These are phyloP conservation scores for Euphorbia neoarborescens DNA, from an alignment of 441 rosid genomes.

Conservation along the genomic window DNA sequence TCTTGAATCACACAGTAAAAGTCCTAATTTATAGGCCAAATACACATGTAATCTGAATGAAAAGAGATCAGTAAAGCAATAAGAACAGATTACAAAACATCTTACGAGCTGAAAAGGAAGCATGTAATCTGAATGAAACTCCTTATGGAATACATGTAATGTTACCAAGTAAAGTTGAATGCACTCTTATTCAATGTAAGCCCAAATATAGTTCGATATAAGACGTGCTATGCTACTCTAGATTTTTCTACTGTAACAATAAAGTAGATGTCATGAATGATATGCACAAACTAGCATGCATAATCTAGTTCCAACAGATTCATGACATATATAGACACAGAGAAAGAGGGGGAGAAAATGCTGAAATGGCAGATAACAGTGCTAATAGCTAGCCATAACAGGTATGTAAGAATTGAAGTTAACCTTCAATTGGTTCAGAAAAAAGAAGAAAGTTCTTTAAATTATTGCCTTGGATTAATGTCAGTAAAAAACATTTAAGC, in stretches of 20 bases:
- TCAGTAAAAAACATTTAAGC: background rate
- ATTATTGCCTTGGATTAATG: background rate
- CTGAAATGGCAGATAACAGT: too few species aligned
- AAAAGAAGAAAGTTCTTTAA: background rate
- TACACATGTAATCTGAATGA: slow-evolving; percentile 62
- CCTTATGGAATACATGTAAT: background rate
- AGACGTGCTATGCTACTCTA: background rate
- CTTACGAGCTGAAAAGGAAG: background rate
- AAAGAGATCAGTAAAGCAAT: slow-evolving; percentile 19
- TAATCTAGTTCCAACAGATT: slow-evolving; percentile 2
- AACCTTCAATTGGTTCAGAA: too few species aligned
- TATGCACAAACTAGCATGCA: too few species aligned
- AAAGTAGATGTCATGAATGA: background rate
- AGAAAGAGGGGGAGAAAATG: too few species aligned
- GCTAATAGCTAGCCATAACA: too few species aligned
- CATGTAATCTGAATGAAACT: background rate
- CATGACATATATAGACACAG: too few species aligned
- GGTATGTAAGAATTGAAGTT: too few species aligned
- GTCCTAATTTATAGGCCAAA: slow-evolving; percentile 88
- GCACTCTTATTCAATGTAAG: background rate
- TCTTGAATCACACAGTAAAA: too few species aligned
- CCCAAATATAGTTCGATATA: background rate
- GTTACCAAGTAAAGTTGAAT: background rate
- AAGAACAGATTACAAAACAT: background rate
- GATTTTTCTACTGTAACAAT: background rate